Evolutionary conservation across 176 grass and related monocot genomes (phyloP), one percentile per base, ranked within the genome.

Genomic region (Bolboschoenus planiculmis): DNA sequence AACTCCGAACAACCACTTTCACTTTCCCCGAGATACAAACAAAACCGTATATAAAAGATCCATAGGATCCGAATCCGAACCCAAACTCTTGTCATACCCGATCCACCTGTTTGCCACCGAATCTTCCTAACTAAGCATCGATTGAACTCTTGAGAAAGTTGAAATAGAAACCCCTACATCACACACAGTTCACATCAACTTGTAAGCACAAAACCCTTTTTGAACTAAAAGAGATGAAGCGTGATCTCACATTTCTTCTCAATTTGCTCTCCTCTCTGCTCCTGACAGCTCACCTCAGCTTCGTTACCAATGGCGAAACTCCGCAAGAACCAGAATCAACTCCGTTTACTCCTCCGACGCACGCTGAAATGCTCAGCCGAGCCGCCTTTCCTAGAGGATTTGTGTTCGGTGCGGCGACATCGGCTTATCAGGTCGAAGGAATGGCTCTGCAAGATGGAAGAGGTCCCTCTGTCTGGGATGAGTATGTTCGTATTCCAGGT

Each of bases 391-490:
- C 79, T 0, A 37, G 47, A 58, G 79, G 79, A 15, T 81, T 64
- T 54, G 56, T 62, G 18, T 81, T 81, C 11, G 79, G 79, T 44
- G 79, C 79, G 2, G 51, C 56, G 2, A 81, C 79, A 29, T 81
- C 79, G 0, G 79, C 79, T 40, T 81, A 64, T 61, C 79, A 81
- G 79, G 79, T 81, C 3, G 56, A 81, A 81, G 79, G 79, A 62
- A 64, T 64, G 79, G 56, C 56, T 7, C 56, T 81, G 14, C 10
- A 63, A 62, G 79, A 81, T 0, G 79, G 79, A 81, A 23, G 79
- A 63, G 79, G 79, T 27, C 79, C 79, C 23, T 81, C 79, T 63
- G n/a, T 61, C 10, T 81, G 79, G 79, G 79, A 81, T 37, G 55
- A 23, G 2, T 43, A 10, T 81, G 35, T 64, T 16, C 79, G 42